phyloP scores from a whole-genome alignment of 1,139 yeast genomes.

The Meyerozyma smithsonii region DNA sequence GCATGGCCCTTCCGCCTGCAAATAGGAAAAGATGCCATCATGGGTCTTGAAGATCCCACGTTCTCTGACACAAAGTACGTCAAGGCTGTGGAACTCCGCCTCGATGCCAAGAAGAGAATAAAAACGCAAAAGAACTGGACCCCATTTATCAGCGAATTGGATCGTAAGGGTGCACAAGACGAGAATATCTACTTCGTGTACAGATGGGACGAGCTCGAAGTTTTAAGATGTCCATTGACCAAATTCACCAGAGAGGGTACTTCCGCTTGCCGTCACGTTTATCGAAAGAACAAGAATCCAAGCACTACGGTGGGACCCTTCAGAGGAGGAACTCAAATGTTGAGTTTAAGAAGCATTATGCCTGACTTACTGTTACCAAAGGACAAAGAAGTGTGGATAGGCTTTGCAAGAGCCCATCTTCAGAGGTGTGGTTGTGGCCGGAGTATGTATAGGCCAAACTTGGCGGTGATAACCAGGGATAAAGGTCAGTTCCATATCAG shows the following conservation, averaged over 20 bases:
- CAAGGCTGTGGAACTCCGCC: background rate
- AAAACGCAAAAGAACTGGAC: constrained; percentile 6
- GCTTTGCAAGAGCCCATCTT: constrained; percentile 35
- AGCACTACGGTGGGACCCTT: constrained; percentile 18
- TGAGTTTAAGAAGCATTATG: constrained; percentile 14
- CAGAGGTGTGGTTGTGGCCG: constrained; percentile 33
- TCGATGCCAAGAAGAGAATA: background rate
- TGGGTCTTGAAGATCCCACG: background rate
- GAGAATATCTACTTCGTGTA: constrained; percentile 5
- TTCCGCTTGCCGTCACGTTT: constrained; percentile 24
- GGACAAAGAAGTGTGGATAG: constrained; percentile 28
- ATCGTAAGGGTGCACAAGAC: background rate
- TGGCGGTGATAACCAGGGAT: constrained; percentile 23
- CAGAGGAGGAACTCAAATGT: constrained; percentile 24
- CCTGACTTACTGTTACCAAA: constrained; percentile 11
- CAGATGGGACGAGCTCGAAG: constrained; percentile 5
- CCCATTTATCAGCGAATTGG: constrained; percentile 1
- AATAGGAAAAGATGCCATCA: constrained; percentile 3
- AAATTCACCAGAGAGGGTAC: constrained; percentile 5
- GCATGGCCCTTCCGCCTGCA: constrained; percentile 5
- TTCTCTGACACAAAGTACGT: background rate
- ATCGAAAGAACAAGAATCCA: constrained; percentile 16
- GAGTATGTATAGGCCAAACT: constrained; percentile 33
- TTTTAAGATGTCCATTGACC: constrained; percentile 3
- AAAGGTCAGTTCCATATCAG: background rate